A percentile compares a stretch with the other conserved stretches of the same genome.
Evolutionary conservation across 2,329 filamentous ascomycete species (phyloP).

Genomic region (Ascochyta koolunga): DNA sequence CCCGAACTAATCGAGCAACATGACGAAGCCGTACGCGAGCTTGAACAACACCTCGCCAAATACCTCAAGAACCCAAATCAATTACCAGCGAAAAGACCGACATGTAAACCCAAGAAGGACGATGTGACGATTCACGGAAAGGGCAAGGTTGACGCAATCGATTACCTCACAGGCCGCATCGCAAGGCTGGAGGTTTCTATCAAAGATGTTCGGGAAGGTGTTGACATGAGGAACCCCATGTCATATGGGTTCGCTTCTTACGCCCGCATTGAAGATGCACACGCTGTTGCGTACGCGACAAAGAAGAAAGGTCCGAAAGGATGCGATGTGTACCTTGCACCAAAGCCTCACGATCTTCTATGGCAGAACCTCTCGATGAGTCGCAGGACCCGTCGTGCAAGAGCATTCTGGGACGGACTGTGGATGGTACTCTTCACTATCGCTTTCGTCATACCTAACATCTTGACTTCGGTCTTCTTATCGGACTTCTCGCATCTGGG

Average conservation of each 20-base stretch:
- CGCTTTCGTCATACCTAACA: slow-evolving; percentile 88
- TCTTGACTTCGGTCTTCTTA: slow-evolving; percentile 90
- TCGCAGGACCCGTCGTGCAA: slow-evolving; percentile 70
- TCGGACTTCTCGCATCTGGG: slow-evolving; percentile 84
- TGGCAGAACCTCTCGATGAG: slow-evolving; percentile 89
- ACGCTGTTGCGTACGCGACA: slow-evolving; percentile 77
- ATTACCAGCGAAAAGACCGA: slow-evolving; percentile 76
- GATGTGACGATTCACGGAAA: slow-evolving; percentile 68
- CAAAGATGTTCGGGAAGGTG: slow-evolving; percentile 76
- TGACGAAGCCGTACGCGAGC: slow-evolving; percentile 75
- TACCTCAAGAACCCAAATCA: slow-evolving; percentile 81
- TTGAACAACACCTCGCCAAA: slow-evolving; percentile 83
- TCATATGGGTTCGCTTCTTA: slow-evolving; percentile 94
- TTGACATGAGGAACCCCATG: slow-evolving; percentile 90
- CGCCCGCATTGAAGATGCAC: slow-evolving; percentile 83
- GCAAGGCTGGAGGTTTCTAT: slow-evolving; percentile 81
- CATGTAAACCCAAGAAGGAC: slow-evolving; percentile 78
- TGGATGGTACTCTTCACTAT: slow-evolving; percentile 84
- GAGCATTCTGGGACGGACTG: slow-evolving; percentile 77
- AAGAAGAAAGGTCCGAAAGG: slow-evolving; percentile 81
- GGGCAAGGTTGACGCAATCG: slow-evolving; percentile 90
- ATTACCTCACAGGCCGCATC: slow-evolving; percentile 87
- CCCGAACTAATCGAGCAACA: slow-evolving; percentile 85
- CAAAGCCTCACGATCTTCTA: slow-evolving; percentile 87
- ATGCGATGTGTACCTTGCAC: slow-evolving; percentile 77